Base-by-base conservation (phyloP, 345 rosid genomes). In the Firmiana major region DNA sequence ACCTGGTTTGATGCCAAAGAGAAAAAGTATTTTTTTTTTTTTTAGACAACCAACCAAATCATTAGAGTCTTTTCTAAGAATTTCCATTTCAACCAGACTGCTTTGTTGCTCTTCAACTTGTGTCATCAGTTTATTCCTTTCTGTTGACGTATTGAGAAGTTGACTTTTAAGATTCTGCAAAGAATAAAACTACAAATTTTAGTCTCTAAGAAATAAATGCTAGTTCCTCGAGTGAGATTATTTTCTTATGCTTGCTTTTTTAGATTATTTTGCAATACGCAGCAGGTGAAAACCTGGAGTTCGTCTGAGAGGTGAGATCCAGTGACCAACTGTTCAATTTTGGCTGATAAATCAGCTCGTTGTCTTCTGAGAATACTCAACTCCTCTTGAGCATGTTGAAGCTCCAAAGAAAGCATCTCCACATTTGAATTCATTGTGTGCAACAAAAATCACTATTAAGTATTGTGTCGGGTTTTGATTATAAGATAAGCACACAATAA, bases 271-370 rank as follows among this genome's bases (percentile, higher is more conserved):
- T 38, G 21, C 55, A 26, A 63, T 2, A 24, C 7, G 72, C 71
- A 67, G 22, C 9, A 43, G 42, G 79, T 24, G 71, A 77, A 65
- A 80, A 87, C 91, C 94, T 90, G 89, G 54, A 73, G 67, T 75
- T 79, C 78, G 75, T 78, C 79, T 62, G 78, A 38, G 34, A 72
- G 53, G 22, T 78, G 79, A 10, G 75, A 36, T 51, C 66, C 77
- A 21, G 34, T 69, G 48, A 83, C 88, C 40, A 74, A 68, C 78
- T 78, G 86, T 75, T 46, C 75, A 58, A 81, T 76, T 74, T 71
- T 82, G 75, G 78, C 71, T 59, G 80, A 45, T 73, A 87, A 78
- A 75, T 80, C 78, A 38, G 87, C 89, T 79, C 88, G 86, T 79
- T 90, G 85, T 74, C 81, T 83, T 48, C 74, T 83, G 60, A 86